These are phyloP conservation scores for Vitis amurensis DNA, from an alignment of 164 flowering plant species.

Conservation along the genomic window DNA sequence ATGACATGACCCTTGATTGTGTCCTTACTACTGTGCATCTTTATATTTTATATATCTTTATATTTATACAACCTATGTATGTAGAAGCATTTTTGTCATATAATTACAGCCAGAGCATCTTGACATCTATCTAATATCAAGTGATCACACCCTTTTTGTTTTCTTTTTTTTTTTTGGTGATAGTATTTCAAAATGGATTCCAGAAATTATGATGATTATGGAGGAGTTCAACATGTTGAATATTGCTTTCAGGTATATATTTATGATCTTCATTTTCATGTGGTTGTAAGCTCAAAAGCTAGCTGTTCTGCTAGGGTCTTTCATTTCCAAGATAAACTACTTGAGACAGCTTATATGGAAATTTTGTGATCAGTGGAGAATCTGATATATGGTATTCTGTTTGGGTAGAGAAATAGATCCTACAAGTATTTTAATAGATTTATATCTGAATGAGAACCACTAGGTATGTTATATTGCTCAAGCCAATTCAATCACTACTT, in stretches of 20 bases:
- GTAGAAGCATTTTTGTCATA: neutral
- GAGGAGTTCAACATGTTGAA: constrained; percentile 77
- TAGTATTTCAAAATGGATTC: constrained; percentile 93
- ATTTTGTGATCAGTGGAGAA: neutral
- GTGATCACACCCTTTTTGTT: neutral
- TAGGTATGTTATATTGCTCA: too few species aligned
- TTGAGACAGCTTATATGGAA: neutral
- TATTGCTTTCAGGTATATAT: constrained; percentile 86
- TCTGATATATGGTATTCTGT: neutral
- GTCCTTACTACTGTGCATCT: too few species aligned
- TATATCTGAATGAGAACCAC: too few species aligned
- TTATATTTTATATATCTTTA: too few species aligned
- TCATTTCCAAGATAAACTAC: neutral
- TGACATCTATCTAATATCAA: too few species aligned
- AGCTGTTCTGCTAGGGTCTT: neutral
- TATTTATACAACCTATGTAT: too few species aligned
- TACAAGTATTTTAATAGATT: neutral
- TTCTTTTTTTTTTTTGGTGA: constrained; percentile 6
- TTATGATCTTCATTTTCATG: neutral
- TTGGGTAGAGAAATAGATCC: neutral
- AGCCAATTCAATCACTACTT: too few species aligned
- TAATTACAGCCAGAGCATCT: too few species aligned
- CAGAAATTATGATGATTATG: constrained; percentile 57
- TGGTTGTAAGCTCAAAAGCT: neutral
- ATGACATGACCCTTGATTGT: too few species aligned